Evolutionary conservation across 352 stramenopile genomes (phyloP), one percentile per base, ranked within the genome.

Genomic region (Pythium aquatile): DNA sequence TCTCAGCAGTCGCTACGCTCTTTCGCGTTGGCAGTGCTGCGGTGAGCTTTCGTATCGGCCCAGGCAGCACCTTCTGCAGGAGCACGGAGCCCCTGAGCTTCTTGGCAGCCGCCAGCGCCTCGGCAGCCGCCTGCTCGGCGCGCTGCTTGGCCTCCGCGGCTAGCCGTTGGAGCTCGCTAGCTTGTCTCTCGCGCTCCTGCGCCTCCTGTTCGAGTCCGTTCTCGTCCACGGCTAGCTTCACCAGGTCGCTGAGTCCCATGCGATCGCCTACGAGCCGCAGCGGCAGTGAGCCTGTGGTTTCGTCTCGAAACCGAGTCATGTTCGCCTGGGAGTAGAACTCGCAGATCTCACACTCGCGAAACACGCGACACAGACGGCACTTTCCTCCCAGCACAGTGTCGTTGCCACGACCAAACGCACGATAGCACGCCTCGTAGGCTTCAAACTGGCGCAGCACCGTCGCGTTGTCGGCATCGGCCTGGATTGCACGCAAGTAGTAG

Each of bases 361-460:
- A 88, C 24, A 86, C 82, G 24, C 83, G 81, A 63, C 93, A 97
- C 29, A 98, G 80, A 4, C 83, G 69, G 60, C 93, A 98, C 13
- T 72, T 63, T 0, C 33, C 61, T 0, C 70, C 58, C 2, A 78
- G 47, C 16, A 63, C 46, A 8, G 65, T 55, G 14, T 68, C 48
- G 30, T 67, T 58, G 37, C 87, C 85, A 17, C 81, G 78, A 10
- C 86, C 87, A 33, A 85, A 90, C 56, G 82, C 83, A 37, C 90
- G 79, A 61, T 94, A 97, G 14, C 82, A 80, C 14, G 77, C 63
- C 52, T 91, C 82, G 54, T 89, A 98, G 13, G 87, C 93, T 35
- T 93, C 78, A 52, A 94, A 97, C 69, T 98, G 87, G 7, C 93
- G 78, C 40, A 98, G 61, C 17, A 98, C 83, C 17, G 86, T 91